Evolutionary conservation across 169 alveolate species (phyloP).

Genomic region (Plasmodium blacklocki): DNA sequence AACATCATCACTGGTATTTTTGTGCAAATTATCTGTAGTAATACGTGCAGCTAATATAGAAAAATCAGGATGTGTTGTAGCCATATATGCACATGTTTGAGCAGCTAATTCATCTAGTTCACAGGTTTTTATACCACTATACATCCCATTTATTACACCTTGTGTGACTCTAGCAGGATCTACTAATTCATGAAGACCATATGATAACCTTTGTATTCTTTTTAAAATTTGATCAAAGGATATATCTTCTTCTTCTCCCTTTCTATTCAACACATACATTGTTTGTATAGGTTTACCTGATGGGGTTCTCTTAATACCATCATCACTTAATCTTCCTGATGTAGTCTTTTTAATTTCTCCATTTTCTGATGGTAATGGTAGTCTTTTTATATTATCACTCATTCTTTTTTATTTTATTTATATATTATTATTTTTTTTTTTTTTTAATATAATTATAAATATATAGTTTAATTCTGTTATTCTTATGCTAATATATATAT

Average conservation of each 20-base stretch:
- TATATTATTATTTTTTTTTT: too few species aligned
- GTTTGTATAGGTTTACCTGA: slow-evolving; percentile 78
- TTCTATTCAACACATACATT: slow-evolving; percentile 89
- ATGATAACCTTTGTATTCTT: slow-evolving; percentile 86
- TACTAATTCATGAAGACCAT: slow-evolving; percentile 90
- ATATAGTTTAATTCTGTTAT: background rate
- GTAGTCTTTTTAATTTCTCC: slow-evolving; percentile 17
- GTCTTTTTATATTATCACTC: slow-evolving; percentile 22
- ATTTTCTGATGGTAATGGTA: slow-evolving; percentile 18
- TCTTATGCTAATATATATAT: background rate
- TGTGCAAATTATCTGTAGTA: slow-evolving; percentile 96
- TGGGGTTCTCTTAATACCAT: slow-evolving; percentile 71
- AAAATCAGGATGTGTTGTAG: slow-evolving; percentile 97
- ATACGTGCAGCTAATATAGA: slow-evolving; percentile 98
- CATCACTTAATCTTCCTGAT: slow-evolving; percentile 48
- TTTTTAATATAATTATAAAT: background rate
- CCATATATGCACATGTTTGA: slow-evolving; percentile 99
- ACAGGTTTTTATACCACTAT: slow-evolving; percentile 94
- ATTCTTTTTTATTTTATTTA: slow-evolving; percentile 4
- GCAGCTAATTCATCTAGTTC: slow-evolving; percentile 97
- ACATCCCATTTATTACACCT: slow-evolving; percentile 94
- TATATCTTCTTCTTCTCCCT: slow-evolving; percentile 89
- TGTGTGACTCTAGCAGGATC: slow-evolving; percentile 92
- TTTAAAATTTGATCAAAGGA: slow-evolving; percentile 88
- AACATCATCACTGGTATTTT: slow-evolving; percentile 93